Conservation (phyloP, 2,329 filamentous ascomycete genomes). For the Epichloe coenophiala region DNA sequence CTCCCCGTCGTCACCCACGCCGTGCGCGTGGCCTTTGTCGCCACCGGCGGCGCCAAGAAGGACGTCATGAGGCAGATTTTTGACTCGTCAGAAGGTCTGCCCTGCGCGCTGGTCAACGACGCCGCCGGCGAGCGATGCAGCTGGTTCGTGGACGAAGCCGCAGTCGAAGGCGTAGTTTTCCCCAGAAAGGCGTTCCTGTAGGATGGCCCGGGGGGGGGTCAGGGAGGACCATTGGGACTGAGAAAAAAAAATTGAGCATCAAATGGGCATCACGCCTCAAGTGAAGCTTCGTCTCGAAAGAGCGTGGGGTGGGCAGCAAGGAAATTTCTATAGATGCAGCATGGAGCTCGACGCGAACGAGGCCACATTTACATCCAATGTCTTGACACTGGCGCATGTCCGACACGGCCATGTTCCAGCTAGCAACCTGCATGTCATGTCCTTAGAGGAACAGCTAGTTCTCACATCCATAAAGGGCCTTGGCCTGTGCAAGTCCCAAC, state of each 20-base stretch:
- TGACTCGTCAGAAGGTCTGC: conserved; percentile 57
- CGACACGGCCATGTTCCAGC: too few relatives aligned
- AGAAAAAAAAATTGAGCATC: too few relatives aligned
- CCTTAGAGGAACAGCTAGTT: too few relatives aligned
- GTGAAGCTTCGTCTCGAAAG: too few relatives aligned
- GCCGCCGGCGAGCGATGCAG: conserved; percentile 72
- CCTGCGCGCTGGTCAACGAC: conserved; percentile 80
- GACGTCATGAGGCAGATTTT: conserved; percentile 89
- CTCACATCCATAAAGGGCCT: too few relatives aligned
- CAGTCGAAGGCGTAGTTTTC: conserved; percentile 74
- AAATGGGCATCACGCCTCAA: not conserved
- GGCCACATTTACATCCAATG: too few relatives aligned
- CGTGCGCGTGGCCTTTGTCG: conserved; percentile 78
- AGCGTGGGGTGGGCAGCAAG: too few relatives aligned
- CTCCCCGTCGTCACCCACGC: conserved; percentile 83
- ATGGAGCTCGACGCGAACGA: not conserved
- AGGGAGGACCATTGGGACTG: too few relatives aligned
- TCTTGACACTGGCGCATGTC: too few relatives aligned
- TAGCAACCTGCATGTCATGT: too few relatives aligned
- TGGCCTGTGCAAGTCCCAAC: too few relatives aligned
- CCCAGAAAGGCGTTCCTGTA: conserved; percentile 56
- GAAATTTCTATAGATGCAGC: not conserved
- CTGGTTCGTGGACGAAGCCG: conserved; percentile 87
- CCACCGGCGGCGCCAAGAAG: conserved; percentile 80
- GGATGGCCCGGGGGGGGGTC: not conserved